Conservation (phyloP, 2,329 filamentous ascomycete genomes). For the Fusarium brevicatenulatum region DNA sequence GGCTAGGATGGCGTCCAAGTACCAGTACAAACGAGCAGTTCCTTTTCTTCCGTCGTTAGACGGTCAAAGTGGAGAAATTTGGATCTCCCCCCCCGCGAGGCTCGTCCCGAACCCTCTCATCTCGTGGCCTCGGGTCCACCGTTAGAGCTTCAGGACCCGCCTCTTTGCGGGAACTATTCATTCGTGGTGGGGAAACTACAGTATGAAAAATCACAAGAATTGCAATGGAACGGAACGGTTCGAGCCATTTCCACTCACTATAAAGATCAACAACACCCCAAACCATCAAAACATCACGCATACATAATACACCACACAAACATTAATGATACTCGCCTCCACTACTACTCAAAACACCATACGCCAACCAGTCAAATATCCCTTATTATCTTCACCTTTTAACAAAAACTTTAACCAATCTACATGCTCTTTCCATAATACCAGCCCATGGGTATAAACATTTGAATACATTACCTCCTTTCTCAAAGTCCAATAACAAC, state of each 20-base stretch:
- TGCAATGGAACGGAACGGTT: neutral
- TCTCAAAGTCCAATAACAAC: conserved; percentile 16
- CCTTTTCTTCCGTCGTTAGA: conserved; percentile 1
- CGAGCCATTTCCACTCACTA: neutral
- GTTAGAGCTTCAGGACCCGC: conserved; percentile 10
- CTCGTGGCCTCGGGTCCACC: conserved; percentile 7
- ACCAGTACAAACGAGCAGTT: conserved; percentile 17
- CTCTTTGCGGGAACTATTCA: conserved; percentile 19
- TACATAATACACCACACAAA: neutral
- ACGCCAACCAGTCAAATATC: neutral
- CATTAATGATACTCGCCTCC: neutral
- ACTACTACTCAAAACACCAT: neutral
- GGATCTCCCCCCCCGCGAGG: conserved; percentile 28
- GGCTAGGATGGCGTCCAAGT: conserved; percentile 22
- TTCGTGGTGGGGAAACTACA: conserved; percentile 24
- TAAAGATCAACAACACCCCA: neutral
- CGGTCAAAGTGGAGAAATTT: neutral
- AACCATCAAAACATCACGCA: neutral
- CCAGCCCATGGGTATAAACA: conserved; percentile 20
- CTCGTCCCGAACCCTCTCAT: conserved; percentile 34
- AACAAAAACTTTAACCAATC: conserved; percentile 6
- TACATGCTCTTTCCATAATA: conserved; percentile 7
- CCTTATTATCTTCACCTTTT: neutral
- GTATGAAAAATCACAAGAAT: conserved; percentile 5
- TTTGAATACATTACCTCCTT: conserved; percentile 18